Conservation (phyloP, 306 rosid species). For the barrel medic (Medicago truncatula) region MtrunA17r5.0-ANR NC_053045.1:28567001-28567500, state of each 20-base stretch:
- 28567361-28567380: conserved; percentile 73
- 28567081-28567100: too few species aligned
- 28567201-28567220: background rate
- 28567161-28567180: too few species aligned
- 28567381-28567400: conserved; percentile 56
- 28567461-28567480: too few species aligned
- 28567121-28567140: too few species aligned
- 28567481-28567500: too few species aligned
- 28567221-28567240: conserved; percentile 47
- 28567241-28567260: conserved; percentile 64
- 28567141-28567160: too few species aligned
- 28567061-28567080: too few species aligned
- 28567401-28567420: conserved; percentile 29
- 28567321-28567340: conserved; percentile 81
- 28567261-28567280: conserved; percentile 81
- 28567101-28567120: too few species aligned
- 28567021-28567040: too few species aligned
- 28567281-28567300: conserved; percentile 55
- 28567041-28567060: too few species aligned
- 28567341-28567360: conserved; percentile 79
- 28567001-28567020: too few species aligned
- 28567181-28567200: too few species aligned
- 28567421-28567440: background rate
- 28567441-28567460: background rate
- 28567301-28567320: conserved; percentile 50